Evolutionary conservation across 108 stramenopile genomes (phyloP).

Genomic region (Cyclotella sp.): DNA sequence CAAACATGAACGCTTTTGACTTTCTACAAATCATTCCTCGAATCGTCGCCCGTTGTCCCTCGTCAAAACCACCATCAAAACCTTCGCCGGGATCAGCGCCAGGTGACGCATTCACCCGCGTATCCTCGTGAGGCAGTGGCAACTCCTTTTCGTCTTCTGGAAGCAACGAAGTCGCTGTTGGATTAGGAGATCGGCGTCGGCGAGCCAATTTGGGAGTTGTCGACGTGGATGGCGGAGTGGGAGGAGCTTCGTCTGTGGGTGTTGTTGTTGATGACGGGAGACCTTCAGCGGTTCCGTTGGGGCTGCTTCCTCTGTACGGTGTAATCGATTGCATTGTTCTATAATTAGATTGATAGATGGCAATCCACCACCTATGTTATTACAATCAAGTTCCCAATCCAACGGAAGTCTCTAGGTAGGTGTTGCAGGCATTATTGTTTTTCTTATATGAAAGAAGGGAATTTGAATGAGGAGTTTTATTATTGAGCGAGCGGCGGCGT

Average conservation of each 20-base stretch:
- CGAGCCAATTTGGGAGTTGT: not conserved
- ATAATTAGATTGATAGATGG: not conserved
- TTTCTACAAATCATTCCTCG: slow-evolving; percentile 24
- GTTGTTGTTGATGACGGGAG: not conserved
- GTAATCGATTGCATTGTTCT: not conserved
- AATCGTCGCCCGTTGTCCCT: slow-evolving; percentile 16
- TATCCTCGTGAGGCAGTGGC: not conserved
- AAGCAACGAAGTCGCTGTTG: slow-evolving; percentile 5
- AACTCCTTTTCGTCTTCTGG: not conserved
- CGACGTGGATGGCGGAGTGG: slow-evolving; percentile 1
- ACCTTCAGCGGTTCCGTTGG: not conserved
- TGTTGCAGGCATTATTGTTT: too few species aligned
- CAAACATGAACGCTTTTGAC: slow-evolving; percentile 39
- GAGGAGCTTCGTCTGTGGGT: slow-evolving; percentile 1
- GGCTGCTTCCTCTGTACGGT: not conserved
- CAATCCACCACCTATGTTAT: not conserved
- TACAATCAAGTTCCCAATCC: too few species aligned
- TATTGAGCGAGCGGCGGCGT: too few species aligned
- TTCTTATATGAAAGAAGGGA: too few species aligned
- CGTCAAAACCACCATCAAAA: slow-evolving; percentile 4
- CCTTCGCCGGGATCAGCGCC: not conserved
- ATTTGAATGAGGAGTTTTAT: too few species aligned
- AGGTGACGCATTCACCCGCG: not conserved
- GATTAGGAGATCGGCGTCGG: slow-evolving; percentile 1
- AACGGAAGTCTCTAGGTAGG: too few species aligned